Base-by-base conservation (phyloP, 306 rosid species). In the Chamaecrista fasciculata region DNA sequence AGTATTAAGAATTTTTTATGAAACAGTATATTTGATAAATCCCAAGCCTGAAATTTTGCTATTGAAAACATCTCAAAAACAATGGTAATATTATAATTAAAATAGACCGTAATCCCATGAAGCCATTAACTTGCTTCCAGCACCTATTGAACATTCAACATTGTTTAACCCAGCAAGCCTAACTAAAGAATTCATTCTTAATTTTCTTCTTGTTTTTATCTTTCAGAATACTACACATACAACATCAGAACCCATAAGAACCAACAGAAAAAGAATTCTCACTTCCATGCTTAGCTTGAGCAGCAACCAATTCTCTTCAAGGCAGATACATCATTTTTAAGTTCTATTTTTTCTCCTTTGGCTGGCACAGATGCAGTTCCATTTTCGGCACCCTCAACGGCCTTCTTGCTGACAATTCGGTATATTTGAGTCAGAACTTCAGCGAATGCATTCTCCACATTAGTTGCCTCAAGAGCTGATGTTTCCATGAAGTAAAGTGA, bases 401-500 rank as follows among this genome's bases (percentile, higher is more conserved):
- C 72, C 82, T 85, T 88, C 89, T 81, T 88, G 91, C 81, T 70
- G 33, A 74, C 79, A 26, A 78, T 50, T 29, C 81, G 88, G 67
- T 77, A 88, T 68, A 85, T 88, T 60, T 85, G 95, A 60, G 95
- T 81, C 72, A 88, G 78, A 40, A 83, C 89, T 62, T 79, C 91
- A 2, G 89, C 87, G 1, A 88, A 88, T 10, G 95, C 80, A 11
- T 81, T 83, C 65, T 88, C 95, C 53, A 88, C 95, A 53, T 88
- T 88, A 6, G 77, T 68, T 46, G 95, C 83, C 51, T 88, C 95
- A 63, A 88, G 81, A 36, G 91, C 95, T n/a, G 95, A 88, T 21
- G 95, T 88, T 67, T 88, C 91, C 69, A 85, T 79, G 84, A 88
- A 88, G 73, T 81, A 88, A 16, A 88, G 85, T 8, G 89, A 83